Evolutionary conservation across 2,329 filamentous ascomycete genomes (phyloP).

Genomic region (Aureobasidium subglaciale): DNA sequence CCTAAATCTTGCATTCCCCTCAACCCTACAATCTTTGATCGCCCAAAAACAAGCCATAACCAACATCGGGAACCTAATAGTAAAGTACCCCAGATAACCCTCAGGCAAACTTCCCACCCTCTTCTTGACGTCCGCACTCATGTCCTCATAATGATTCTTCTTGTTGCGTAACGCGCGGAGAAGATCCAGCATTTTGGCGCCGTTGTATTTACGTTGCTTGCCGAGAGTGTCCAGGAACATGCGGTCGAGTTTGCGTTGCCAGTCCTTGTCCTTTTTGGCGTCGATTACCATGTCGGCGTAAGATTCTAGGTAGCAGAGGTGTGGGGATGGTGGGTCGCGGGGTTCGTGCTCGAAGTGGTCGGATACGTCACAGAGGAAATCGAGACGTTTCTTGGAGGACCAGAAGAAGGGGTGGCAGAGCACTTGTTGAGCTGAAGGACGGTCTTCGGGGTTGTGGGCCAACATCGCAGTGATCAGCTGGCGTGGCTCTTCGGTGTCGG

Average conservation of each 20-base stretch:
- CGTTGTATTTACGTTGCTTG: conserved; percentile 92
- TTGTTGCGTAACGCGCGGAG: conserved; percentile 88
- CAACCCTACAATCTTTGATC: conserved; percentile 58
- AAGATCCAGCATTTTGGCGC: conserved; percentile 73
- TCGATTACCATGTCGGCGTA: conserved; percentile 38
- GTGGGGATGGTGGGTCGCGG: conserved; percentile 68
- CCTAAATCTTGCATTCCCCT: conserved; percentile 58
- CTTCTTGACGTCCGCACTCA: conserved; percentile 70
- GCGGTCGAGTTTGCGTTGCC: conserved; percentile 66
- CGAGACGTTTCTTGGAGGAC: conserved; percentile 77
- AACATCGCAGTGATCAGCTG: conserved; percentile 82
- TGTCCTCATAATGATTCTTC: conserved; percentile 95
- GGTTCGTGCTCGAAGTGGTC: conserved; percentile 94
- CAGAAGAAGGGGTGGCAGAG: conserved; percentile 97
- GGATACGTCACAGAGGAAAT: conserved; percentile 91
- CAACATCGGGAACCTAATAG: conserved; percentile 67
- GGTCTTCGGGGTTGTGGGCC: conserved; percentile 54
- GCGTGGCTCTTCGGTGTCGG: conserved; percentile 78
- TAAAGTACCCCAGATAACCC: conserved; percentile 81
- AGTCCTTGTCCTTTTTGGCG: conserved; percentile 52
- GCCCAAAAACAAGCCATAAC: conserved; percentile 73
- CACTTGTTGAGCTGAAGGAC: conserved; percentile 69
- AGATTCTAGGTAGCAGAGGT: conserved; percentile 53
- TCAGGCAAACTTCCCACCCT: conserved; percentile 68
- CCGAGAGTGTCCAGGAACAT: conserved; percentile 84